phyloP scores from a whole-genome alignment of 768 basidiomycete genomes.

The Boletus rubropictus region DNA sequence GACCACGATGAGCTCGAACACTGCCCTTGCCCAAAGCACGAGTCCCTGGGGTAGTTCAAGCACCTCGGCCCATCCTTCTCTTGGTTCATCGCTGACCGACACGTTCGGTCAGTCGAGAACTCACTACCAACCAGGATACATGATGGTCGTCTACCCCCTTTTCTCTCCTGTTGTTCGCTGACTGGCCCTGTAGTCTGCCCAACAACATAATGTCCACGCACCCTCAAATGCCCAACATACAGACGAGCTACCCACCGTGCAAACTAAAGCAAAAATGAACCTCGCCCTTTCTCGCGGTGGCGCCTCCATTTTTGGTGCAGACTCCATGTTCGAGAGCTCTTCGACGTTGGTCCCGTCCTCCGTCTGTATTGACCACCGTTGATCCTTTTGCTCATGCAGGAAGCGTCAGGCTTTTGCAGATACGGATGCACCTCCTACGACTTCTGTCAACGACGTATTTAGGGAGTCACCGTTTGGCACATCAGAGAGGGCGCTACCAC shows the following conservation, averaged over 20 bases:
- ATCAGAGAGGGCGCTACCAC: slow-evolving; percentile 20
- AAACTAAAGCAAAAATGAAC: slow-evolving; percentile 78
- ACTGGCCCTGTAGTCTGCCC: slow-evolving; percentile 43
- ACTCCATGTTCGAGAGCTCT: slow-evolving; percentile 78
- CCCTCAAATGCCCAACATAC: slow-evolving; percentile 57
- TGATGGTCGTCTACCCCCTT: slow-evolving; percentile 49
- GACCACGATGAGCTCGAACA: slow-evolving; percentile 20
- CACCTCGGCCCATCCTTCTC: slow-evolving; percentile 34
- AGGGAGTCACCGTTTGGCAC: slow-evolving; percentile 39
- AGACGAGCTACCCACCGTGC: slow-evolving; percentile 70
- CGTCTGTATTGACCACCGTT: neutral
- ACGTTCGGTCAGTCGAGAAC: slow-evolving; percentile 65
- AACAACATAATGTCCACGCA: slow-evolving; percentile 52
- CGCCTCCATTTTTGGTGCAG: slow-evolving; percentile 71
- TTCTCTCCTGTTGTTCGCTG: neutral
- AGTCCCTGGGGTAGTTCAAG: slow-evolving; percentile 50
- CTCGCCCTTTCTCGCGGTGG: slow-evolving; percentile 58
- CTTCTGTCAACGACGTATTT: slow-evolving; percentile 70
- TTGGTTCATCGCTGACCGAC: slow-evolving; percentile 55
- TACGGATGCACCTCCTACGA: slow-evolving; percentile 76
- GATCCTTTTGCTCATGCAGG: slow-evolving; percentile 27
- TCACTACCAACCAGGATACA: slow-evolving; percentile 76
- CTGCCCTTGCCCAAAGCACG: slow-evolving; percentile 40
- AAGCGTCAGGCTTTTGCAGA: slow-evolving; percentile 61
- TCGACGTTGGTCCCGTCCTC: slow-evolving; percentile 18